Conservation (phyloP, 352 stramenopile genomes). For the Lagenidium sp. region DNA sequence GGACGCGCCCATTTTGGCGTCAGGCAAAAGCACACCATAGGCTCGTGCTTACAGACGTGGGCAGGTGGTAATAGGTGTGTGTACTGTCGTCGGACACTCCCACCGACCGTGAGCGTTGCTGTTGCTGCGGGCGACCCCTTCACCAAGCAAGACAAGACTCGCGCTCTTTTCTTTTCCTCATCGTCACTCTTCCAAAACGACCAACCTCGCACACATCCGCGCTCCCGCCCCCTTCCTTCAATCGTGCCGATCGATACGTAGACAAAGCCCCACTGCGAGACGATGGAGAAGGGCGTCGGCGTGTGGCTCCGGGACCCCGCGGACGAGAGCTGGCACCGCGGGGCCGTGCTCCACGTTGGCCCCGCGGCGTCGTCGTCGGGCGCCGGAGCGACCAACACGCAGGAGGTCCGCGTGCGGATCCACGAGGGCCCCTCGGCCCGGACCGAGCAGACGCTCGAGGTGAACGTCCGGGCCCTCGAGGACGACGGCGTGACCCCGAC, state of each 20-base stretch:
- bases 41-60: too few species aligned
- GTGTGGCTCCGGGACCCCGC: slow-evolving; percentile 66
- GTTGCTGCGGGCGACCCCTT: too few species aligned
- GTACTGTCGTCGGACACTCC: too few species aligned
- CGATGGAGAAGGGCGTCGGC: slow-evolving; percentile 75
- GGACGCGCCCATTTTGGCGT: too few species aligned
- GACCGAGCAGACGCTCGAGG: slow-evolving; percentile 30
- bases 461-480: slow-evolving; percentile 61
- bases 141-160: too few species aligned
- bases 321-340: slow-evolving; percentile 61
- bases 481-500: slow-evolving; percentile 39
- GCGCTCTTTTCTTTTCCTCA: too few species aligned
- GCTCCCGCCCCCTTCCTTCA: slow-evolving; percentile 4
- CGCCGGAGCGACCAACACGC: slow-evolving; percentile 8
- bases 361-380: neutral
- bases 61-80: too few species aligned
- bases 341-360: slow-evolving; percentile 38
- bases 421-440: slow-evolving; percentile 37
- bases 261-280: slow-evolving; percentile 7
- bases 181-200: too few species aligned
- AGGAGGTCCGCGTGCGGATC: slow-evolving; percentile 41
- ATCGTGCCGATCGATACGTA: too few species aligned
- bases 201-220: slow-evolving; percentile 6
- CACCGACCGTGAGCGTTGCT: too few species aligned
- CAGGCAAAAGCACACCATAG: too few species aligned